phyloP scores from a whole-genome alignment of 2,329 filamentous ascomycete genomes.

The Diatrype stigma region DNA sequence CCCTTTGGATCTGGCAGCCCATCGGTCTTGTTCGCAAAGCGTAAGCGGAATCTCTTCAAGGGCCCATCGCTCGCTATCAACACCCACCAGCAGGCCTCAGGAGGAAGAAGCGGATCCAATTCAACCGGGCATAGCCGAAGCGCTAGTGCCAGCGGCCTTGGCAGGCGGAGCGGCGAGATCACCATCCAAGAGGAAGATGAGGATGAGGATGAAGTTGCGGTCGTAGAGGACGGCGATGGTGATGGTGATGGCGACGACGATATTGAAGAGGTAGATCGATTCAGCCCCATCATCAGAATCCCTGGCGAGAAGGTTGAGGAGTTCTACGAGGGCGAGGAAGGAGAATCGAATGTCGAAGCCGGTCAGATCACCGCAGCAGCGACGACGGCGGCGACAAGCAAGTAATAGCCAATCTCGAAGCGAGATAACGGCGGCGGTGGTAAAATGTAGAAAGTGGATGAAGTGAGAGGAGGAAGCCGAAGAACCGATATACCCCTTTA shows the following conservation, averaged over 20 bases:
- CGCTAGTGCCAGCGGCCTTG: slow-evolving; percentile 59
- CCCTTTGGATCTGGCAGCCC: slow-evolving; percentile 52
- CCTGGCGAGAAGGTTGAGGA: slow-evolving; percentile 30
- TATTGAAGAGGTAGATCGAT: slow-evolving; percentile 30
- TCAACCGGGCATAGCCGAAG: slow-evolving; percentile 44
- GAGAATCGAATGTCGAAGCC: not conserved
- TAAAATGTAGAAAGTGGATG: too few species aligned
- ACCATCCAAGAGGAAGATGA: slow-evolving; percentile 67
- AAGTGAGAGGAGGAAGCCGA: not conserved
- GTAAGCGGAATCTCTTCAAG: slow-evolving; percentile 79
- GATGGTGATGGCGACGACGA: slow-evolving; percentile 26
- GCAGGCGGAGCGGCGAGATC: slow-evolving; percentile 68
- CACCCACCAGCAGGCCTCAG: slow-evolving; percentile 18
- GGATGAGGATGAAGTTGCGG: slow-evolving; percentile 30
- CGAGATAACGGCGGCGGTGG: too few species aligned
- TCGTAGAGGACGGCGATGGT: slow-evolving; percentile 20
- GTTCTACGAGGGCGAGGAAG: slow-evolving; percentile 24
- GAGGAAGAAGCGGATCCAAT: slow-evolving; percentile 26
- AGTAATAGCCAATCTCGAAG: too few species aligned
- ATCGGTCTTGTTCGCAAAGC: slow-evolving; percentile 69
- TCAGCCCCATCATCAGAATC: slow-evolving; percentile 24
- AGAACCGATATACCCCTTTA: not conserved
- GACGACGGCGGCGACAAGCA: too few species aligned
- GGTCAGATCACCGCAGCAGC: too few species aligned
- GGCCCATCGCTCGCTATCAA: slow-evolving; percentile 65